Base-by-base conservation (phyloP, 2,329 filamentous ascomycete genomes). In the Cadophora malorum region DNA sequence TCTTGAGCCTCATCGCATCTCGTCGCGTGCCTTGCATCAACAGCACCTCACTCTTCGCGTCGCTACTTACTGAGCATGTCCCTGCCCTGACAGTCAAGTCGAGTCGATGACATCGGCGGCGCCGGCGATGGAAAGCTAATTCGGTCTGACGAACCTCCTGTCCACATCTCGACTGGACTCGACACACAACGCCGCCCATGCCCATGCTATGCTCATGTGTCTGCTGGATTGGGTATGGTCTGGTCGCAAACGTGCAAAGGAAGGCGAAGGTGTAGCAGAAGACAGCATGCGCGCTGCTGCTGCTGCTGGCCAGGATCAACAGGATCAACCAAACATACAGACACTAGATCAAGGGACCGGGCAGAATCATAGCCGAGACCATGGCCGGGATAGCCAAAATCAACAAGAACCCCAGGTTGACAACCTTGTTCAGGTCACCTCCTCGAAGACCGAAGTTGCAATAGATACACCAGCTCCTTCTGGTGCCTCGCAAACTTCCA, bases 171-270 rank as follows among this genome's bases (percentile, higher is more conserved):
- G 35, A 59, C 31, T 33, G 28, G 21, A 19, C 35, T 25, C n/a
- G 19, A 38, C 33, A 38, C 33, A 45, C 33, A 58, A 7, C 21
- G 33, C 53, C 21, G 33, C 53, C 53, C 55, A 28, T 28, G 28
- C 35, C 35, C 35, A 59, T 59, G 56, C n/a, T 25, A 41, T 38
- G 35, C 21, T 16, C 12, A 59, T 59, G 56, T 59, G 56, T 59
- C 56, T 59, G 35, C 56, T 59, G 56, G 33, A 59, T 45, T 59
- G 56, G 56, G 56, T 45, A 59, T 59, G 56, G 56, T 59, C 56
- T 25, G 33, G 35, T 59, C 35, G 56, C 35, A 59, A 59, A 59
- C 33, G 56, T 59, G 56, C 19, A 35, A 59, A 59, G 35, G 56
- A 59, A 59, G 56, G 5, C 33, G 56, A 59, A 41, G 56, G n/a